Evolutionary conservation across 192 early-diverging fungal species (phyloP), one percentile per base, ranked within the genome.

Genomic region (Gonapodya prolifera): DNA sequence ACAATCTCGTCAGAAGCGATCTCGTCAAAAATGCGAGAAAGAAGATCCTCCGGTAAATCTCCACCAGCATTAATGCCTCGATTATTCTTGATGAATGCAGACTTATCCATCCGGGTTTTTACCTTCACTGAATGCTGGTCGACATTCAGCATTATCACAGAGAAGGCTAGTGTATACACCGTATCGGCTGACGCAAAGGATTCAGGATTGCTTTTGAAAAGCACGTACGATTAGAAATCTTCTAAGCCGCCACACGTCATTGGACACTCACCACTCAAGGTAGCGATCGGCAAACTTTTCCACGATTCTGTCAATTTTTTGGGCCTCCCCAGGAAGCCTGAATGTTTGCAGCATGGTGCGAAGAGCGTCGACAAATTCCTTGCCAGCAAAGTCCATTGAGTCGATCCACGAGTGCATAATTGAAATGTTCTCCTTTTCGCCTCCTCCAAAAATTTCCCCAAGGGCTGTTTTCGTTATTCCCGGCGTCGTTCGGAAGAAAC

Each of bases 261-360:
- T 61, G 45, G 23, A 61, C 8, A 61, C 45, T 61, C 45, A 61
- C 45, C 45, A 73, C 71, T 73, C 71, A 29, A 73, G 71, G 77
- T 83, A 90, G 29, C 88, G 73, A 71, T 90, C 89, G 31, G 89
- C 89, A 85, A 90, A 90, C 79, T 90, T 90, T 79, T 90, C 89
- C 85, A 90, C 85, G 70, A 89, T 79, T 2, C 89, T 79, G 77
- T 88, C 87, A 82, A 90, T 90, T 83, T 90, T 90, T 80, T 90
- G 89, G 0, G 88, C 83, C 79, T 90, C 89, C 31, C 89, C 89
- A 29, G 89, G 89, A 69, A 90, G 77, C 23, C 89, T 79, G 80
- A 90, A 90, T 2, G 85, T 79, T 71, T 90, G 87, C 80, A 90
- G 81, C 78, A 90, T 88, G 1, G 69, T 76, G 18, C 89, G 75